Evolutionary conservation across 768 basidiomycete genomes (phyloP).

Genomic region (Lepiota brunneoincarnata): DNA sequence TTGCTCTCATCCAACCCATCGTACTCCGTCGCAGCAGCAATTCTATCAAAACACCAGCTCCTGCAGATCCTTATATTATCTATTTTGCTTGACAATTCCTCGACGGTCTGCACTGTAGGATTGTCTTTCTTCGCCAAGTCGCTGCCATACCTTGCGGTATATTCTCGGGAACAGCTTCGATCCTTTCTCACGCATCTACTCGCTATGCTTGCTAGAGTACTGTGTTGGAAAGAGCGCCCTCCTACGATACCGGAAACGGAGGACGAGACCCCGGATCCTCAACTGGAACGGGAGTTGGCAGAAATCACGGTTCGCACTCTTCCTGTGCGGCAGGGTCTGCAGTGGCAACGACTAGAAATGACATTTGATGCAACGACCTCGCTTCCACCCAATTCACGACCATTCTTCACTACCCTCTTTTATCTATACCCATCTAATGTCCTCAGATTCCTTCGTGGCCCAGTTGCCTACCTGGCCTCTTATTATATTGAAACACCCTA

Average conservation of each 20-base stretch:
- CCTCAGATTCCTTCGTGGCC: constrained; percentile 72
- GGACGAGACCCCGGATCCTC: constrained; percentile 29
- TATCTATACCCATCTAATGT: constrained; percentile 91
- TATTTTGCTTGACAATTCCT: constrained; percentile 71
- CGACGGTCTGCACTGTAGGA: constrained; percentile 63
- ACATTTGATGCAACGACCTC: constrained; percentile 54
- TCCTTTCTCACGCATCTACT: constrained; percentile 62
- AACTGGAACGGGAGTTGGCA: constrained; percentile 39
- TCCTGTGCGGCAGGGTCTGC: constrained; percentile 49
- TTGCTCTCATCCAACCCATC: constrained; percentile 52
- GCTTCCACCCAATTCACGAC: constrained; percentile 55
- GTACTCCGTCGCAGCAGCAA: constrained; percentile 46
- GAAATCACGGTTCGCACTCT: constrained; percentile 35
- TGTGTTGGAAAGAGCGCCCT: constrained; percentile 70
- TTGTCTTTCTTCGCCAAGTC: constrained; percentile 66
- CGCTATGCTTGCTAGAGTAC: constrained; percentile 62
- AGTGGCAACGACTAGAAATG: constrained; percentile 67
- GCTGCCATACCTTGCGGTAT: constrained; percentile 71
- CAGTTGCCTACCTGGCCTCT: constrained; percentile 59
- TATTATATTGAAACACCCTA: constrained; percentile 56
- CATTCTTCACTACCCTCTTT: constrained; percentile 78
- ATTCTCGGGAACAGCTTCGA: constrained; percentile 55
- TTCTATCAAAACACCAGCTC: constrained; percentile 60
- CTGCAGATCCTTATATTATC: constrained; percentile 65
- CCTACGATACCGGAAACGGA: constrained; percentile 26